phyloP scores from a whole-genome alignment of 345 rosid genomes.

The Salix brachista region DNA sequence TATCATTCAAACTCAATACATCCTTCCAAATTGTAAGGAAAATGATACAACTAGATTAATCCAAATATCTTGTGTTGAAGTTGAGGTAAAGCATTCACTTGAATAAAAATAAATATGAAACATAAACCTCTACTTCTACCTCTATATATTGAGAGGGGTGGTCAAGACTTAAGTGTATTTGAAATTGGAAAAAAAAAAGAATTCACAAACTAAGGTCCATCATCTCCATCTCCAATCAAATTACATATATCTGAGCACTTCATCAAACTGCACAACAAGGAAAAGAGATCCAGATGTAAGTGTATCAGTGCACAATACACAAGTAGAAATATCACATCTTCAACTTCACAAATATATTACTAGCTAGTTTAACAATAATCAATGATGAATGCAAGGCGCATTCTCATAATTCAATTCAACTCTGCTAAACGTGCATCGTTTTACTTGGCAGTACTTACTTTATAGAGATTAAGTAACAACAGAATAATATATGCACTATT shows the following conservation, averaged over 20 bases:
- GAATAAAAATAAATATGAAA: not conserved
- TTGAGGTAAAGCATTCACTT: not conserved
- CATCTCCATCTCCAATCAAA: slow-evolving; percentile 70
- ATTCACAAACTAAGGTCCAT: slow-evolving; percentile 48
- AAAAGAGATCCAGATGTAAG: too few relatives aligned
- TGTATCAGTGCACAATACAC: too few relatives aligned
- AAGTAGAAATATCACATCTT: too few relatives aligned
- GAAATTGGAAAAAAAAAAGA: too few relatives aligned
- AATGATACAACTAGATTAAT: not conserved
- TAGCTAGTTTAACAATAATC: too few relatives aligned
- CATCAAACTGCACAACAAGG: slow-evolving; percentile 56
- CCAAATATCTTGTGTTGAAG: not conserved
- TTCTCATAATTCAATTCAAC: too few relatives aligned
- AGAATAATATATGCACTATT: not conserved
- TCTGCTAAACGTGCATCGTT: too few relatives aligned
- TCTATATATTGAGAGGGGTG: not conserved
- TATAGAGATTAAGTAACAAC: not conserved
- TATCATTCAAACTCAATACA: not conserved
- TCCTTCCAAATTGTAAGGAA: not conserved
- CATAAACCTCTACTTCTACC: not conserved
- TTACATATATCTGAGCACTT: slow-evolving; percentile 91
- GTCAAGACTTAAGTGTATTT: not conserved
- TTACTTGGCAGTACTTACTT: too few relatives aligned
- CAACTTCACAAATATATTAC: too few relatives aligned
- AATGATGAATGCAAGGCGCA: too few relatives aligned